Conservation (phyloP, 2,329 filamentous ascomycete species). For the Alternaria alternata region DNA sequence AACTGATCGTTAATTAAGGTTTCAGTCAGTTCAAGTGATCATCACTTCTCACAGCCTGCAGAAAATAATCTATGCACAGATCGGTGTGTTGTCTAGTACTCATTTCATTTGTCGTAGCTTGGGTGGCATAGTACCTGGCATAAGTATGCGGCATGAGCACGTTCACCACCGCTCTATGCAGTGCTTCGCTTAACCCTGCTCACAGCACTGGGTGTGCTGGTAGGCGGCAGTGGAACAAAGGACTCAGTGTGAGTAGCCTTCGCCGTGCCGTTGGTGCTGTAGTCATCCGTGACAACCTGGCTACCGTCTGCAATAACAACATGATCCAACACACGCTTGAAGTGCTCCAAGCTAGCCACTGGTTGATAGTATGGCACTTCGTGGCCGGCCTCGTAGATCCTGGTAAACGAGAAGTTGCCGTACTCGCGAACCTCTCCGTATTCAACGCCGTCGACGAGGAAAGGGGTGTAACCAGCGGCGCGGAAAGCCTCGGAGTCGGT, state of each 20-base stretch:
- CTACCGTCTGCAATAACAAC: constrained; percentile 42
- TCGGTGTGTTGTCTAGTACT: background rate
- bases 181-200: constrained; percentile 3
- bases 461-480: constrained; percentile 75
- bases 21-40: background rate
- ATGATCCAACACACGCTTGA: constrained; percentile 39
- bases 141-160: background rate
- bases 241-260: constrained; percentile 43
- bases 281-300: constrained; percentile 35
- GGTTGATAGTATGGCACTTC: constrained; percentile 58
- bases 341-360: constrained; percentile 40
- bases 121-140: background rate
- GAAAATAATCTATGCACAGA: background rate
- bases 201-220: constrained; percentile 19
- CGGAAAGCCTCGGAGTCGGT: constrained; percentile 62
- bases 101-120: background rate
- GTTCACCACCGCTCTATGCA: background rate
- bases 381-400: constrained; percentile 63
- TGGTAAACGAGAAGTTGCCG: constrained; percentile 67
- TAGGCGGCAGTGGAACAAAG: constrained; percentile 39
- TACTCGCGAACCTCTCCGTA: constrained; percentile 76
- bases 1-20: background rate
- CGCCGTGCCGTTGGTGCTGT: constrained; percentile 43
- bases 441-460: constrained; percentile 66
- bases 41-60: background rate